Base-by-base conservation (phyloP, 2,329 filamentous ascomycete species). In the Fusarium agapanthi region DNA sequence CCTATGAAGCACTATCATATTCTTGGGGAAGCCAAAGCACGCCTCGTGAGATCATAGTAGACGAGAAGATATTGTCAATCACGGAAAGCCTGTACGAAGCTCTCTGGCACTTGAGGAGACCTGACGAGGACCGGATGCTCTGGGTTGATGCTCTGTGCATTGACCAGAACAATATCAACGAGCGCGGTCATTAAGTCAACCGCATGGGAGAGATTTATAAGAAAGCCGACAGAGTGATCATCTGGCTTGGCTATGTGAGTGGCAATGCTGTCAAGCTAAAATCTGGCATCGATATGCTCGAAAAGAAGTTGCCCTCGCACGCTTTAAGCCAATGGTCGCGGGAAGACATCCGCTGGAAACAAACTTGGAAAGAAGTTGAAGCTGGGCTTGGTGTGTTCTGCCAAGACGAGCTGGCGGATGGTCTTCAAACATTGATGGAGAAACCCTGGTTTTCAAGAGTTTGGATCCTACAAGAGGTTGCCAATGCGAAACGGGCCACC, bases 61-160 rank as follows among this genome's bases (percentile, higher is more conserved):
- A 67, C 1, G 28, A 2, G 0, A 58, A 55, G 18, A 11, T 2
- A 0, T 5, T 62, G 2, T 6, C 0, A 3, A 32, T 70, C 12
- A 70, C 69, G 0, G 6, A 2, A 3, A 70, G 58, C 4, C 1
- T 73, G 1, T 1, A 62, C 3, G 51, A 48, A 0, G 69, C 70
- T 3, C 22, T 73, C 0, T 6, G 2, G 0, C 34, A 55, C 1
- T 5, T 73, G 3, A 41, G 65, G 4, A 8, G 8, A 0, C 13
- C 30, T 0, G 3, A 54, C 0, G 15, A 50, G 5, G 71, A 73
- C 5, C 58, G 50, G 0, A 37, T 67, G 1, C 41, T 73, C 0
- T 73, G 71, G 71, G 4, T 63, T 0, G 69, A 72, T 38, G 69
- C 69, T 11, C 2, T 72, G 1, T 72, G 43, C 5, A 72, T 72